phyloP scores from a whole-genome alignment of 768 basidiomycete species.

The Agrocybe praecox region DNA sequence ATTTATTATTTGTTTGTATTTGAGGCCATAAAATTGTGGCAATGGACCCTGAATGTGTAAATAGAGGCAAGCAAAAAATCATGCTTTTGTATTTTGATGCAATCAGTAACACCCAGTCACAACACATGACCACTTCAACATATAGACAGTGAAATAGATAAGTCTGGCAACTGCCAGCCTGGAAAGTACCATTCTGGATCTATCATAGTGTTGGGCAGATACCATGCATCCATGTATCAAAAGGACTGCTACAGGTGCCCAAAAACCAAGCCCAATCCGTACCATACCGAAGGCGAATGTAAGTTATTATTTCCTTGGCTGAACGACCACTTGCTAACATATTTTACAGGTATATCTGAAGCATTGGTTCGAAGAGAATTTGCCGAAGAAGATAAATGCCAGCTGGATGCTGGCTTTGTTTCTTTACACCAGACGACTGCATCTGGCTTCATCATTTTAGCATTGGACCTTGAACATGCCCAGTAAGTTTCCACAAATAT shows the following conservation, averaged over 20 bases:
- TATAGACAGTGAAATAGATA: no score
- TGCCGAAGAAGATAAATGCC: background rate
- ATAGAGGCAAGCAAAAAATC: no score
- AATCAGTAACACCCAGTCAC: no score
- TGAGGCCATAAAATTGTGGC: no score
- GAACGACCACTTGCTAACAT: background rate
- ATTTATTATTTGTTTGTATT: no score
- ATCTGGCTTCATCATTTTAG: background rate
- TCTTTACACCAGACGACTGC: background rate
- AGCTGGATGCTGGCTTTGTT: background rate
- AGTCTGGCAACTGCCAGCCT: no score
- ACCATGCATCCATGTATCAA: slow-evolving; percentile 4
- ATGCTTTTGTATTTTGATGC: no score
- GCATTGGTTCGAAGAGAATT: background rate
- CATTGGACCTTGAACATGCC: background rate
- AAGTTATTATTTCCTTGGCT: background rate
- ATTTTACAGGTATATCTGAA: background rate
- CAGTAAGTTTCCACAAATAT: background rate
- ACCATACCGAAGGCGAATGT: background rate
- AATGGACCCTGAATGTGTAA: no score
- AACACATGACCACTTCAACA: no score
- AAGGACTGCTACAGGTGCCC: background rate
- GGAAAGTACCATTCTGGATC: background rate
- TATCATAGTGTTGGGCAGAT: background rate
- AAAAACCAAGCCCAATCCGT: slow-evolving; percentile 2